Base-by-base conservation (phyloP, 805 yeast genomes). In the Metschnikowia corniflorae region DNA sequence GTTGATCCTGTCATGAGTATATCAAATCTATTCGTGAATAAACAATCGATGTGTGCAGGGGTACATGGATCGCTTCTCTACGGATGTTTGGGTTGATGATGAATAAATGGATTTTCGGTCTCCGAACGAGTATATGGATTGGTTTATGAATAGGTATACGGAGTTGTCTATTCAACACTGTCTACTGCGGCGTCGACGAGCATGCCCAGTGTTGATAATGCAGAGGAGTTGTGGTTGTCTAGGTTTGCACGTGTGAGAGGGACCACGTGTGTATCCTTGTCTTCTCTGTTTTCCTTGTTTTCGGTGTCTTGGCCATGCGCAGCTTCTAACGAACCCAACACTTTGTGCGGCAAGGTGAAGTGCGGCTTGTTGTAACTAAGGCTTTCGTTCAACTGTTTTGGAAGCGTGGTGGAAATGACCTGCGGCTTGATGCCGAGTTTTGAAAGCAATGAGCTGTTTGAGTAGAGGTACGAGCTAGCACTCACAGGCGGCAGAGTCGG, bases 381-480 rank as follows among this genome's bases (percentile, higher is more conserved):
- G 29, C 40, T 42, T 14, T 42, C 35, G 9, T 31, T 26, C 16
- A 42, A 33, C 22, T 25, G 40, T 15, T 22, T 31, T 5, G 61
- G 60, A 25, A 58, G 26, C 6, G 57, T 60, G 1, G 67, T 42
- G 10, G 65, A 54, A 7, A 68, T 57, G 8, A 66, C 67, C 43
- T 65, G 71, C 0, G 73, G 72, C 37, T 55, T 50, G 24, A 68
- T 65, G 2, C 73, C 73, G 14, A 68, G 43, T 37, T 58, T 61
- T 5, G 67, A 57, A 19, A 68, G 53, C 14, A 65, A 47, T 3
- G 71, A 58, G 34, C 51, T 59, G 43, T 63, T 65, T 15, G 61
- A 47, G 29, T 58, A 58, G n/a, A 62, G 40, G 33, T 60, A 63
- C 17, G 70, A 57, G 23, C 53, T 41, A 7, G 60, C 49, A 7